phyloP scores from a whole-genome alignment of 176 grass and related monocot species.

The Urochloa ruziziensis region DNA sequence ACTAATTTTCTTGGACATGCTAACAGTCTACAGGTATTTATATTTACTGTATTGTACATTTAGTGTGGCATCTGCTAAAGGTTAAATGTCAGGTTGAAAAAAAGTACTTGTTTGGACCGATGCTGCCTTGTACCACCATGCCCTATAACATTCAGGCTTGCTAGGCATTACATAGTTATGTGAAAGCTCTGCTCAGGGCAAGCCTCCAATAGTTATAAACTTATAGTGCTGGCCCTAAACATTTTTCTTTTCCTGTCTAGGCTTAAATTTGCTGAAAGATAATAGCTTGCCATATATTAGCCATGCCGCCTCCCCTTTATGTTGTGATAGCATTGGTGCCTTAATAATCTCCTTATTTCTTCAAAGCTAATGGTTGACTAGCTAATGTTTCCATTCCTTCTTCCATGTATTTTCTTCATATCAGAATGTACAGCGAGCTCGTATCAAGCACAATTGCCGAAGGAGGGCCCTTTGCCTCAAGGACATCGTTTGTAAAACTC shows the following conservation, averaged over 20 bases:
- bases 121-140: background rate
- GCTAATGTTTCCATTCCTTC: background rate
- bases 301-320: background rate
- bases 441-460: slow-evolving; percentile 96
- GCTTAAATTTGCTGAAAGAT: background rate
- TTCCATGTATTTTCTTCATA: slow-evolving; percentile 13
- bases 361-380: background rate
- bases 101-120: background rate
- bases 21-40: slow-evolving; percentile 94
- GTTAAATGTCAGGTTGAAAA: background rate
- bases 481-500: slow-evolving; percentile 96
- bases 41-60: background rate
- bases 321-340: background rate
- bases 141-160: background rate
- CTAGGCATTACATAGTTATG: background rate
- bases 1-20: slow-evolving; percentile 95
- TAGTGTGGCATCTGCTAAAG: background rate
- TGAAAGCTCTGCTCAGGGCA: background rate
- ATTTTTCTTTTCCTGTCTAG: background rate
- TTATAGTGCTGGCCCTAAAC: background rate
- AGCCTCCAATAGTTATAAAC: no score
- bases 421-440: slow-evolving; percentile 99
- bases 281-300: background rate
- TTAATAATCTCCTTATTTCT: background rate
- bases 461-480: slow-evolving; percentile 96